Evolutionary conservation across 257 asterid species (phyloP), one percentile per base, ranked within the genome.

Genomic region (Penstemon davidsonii): DNA sequence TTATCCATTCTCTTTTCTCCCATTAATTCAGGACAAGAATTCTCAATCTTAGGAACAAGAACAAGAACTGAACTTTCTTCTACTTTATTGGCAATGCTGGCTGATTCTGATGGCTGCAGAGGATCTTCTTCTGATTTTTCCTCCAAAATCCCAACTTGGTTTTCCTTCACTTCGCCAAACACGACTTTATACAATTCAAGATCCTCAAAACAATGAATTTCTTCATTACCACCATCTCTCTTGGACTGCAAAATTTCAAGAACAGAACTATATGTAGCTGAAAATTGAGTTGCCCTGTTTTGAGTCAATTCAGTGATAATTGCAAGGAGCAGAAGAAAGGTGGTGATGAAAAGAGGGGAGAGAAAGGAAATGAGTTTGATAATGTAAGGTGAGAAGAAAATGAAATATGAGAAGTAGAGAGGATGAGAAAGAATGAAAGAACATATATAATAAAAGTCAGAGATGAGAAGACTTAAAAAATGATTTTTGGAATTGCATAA

Each of bases 331-430:
- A 90, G 76, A 77, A 89, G 86, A 36, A 78, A 71, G 3, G 86
- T 83, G 72, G 98, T 80, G 75, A 85, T 0, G 81, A 89, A 74
- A 46, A 92, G 96, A 61, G 97, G 96, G 52, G 83, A 90, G 69
- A 90, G 87, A 54, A 82, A 93, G 3, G 86, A 79, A n/a, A 87
- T 3, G 74, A 87, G 63, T 55, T 74, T 83, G 44, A 87, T 69
- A 18, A 89, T 68, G 79, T 74, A 86, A 4, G 88, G 96, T 0
- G 79, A 78, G 86, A 89, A 87, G 95, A 84, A 82, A 46, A 85
- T 39, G 74, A 88, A 69, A 90, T 77, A 83, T 0, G 84, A 78
- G 15, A 85, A 80, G 82, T 88, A 85, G 60, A 89, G 79, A n/a
- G 87, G 89, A 54, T 83, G 88, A 47, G 92, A 87, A 62, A 83